Base-by-base conservation (phyloP, 345 rosid species). In the Lumnitzera racemosa region DNA sequence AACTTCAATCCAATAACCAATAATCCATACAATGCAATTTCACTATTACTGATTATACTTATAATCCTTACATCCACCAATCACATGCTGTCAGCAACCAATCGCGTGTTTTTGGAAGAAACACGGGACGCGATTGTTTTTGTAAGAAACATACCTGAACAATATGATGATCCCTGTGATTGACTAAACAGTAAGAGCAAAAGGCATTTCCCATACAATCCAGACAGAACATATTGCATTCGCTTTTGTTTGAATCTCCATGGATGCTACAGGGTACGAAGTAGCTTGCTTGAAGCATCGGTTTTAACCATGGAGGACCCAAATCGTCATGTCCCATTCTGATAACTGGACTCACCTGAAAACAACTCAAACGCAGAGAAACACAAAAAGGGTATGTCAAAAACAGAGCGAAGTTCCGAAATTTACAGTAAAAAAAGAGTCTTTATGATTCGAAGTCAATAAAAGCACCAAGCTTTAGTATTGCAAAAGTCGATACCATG, bases 151-250 rank as follows among this genome's bases (percentile, higher is more conserved):
- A 46, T 36, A 81, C 97, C 97, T 90, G 97, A 66, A 90, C 76
- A 60, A 81, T 78, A 10, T 79, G 89, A 61, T 90, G 97, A 61
- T 88, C 81, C 15, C 66, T 78, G 78, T 90, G 97, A 27, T 75
- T 50, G 49, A 65, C 61, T 47, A 80, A 66, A 65, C 97, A 90
- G 62, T 81, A 88, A 55, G 96, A 82, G 31, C 97, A 90, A 62
- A 90, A 71, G 55, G 96, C 83, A 64, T 56, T 69, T 5, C 81
- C 83, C 71, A 56, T 50, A 58, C 97, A 90, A 15, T 90, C 89
- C 63, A 90, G 81, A 66, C 97, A 90, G 77, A 83, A 90, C 85
- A 86, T 68, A 67, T 90, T 90, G 72, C 94, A 88, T 75, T 90
- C 97, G 24, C 88, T 85, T 64, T 88, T 90, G 72, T 80, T 81